phyloP scores from a whole-genome alignment of 148 eudicot genomes.

The Chenopodium quinoa region DNA sequence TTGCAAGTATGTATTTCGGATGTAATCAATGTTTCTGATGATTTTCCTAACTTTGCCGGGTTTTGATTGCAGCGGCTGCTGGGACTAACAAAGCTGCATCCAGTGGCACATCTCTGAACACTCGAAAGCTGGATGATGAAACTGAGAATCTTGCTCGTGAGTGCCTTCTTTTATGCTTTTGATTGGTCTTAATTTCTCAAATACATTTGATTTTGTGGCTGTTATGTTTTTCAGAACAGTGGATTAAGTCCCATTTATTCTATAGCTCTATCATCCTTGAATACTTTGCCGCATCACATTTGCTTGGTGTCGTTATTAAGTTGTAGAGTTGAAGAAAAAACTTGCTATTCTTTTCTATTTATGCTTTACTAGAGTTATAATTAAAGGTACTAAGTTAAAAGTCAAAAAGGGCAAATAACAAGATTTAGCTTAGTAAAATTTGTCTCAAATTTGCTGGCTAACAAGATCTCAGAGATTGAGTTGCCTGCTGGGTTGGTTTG shows the following conservation, averaged over 20 bases:
- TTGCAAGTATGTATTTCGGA: no score
- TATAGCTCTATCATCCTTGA: background rate
- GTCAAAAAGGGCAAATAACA: background rate
- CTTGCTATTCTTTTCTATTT: background rate
- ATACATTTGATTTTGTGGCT: background rate
- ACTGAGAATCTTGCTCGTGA: conserved; percentile 90
- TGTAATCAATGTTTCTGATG: background rate
- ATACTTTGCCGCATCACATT: background rate
- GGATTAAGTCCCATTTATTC: no score
- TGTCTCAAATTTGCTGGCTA: no score
- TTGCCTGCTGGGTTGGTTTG: no score
- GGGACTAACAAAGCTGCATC: conserved; percentile 95
- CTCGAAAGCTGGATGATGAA: conserved; percentile 96
- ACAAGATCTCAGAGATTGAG: no score
- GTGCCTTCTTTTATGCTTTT: conserved; percentile 28
- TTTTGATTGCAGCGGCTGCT: conserved; percentile 62
- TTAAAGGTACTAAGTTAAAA: no score
- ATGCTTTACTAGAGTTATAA: background rate
- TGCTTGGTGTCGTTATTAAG: background rate
- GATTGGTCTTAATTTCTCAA: background rate
- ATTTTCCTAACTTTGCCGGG: conserved; percentile 3
- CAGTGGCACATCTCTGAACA: conserved; percentile 86
- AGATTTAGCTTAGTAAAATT: background rate
- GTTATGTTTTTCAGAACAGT: background rate
- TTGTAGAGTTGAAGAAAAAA: no score